Base-by-base conservation (phyloP, 2,329 filamentous ascomycete species). In the Elsinoe fawcettii region DNA sequence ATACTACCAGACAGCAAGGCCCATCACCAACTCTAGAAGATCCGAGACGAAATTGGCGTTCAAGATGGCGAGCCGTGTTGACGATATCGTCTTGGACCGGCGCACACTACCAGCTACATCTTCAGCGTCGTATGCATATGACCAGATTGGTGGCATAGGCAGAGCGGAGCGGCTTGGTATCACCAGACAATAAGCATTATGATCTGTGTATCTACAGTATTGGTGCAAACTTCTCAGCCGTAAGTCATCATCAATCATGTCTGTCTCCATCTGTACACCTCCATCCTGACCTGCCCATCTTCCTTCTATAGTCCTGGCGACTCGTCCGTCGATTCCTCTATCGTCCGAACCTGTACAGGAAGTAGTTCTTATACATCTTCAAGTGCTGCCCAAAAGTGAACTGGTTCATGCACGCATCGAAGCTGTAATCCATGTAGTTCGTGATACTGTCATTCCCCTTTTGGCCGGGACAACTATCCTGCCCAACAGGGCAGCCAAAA, bases 371-470 rank as follows among this genome's bases (percentile, higher is more conserved):
- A 61, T 73, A 69, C 74, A 82, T 81, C 55, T 79, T 67, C 58
- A 70, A 65, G 16, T 73, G 69, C 70, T 82, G 80, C 37, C 72
- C 69, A 1, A 68, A 63, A 5, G 79, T 80, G 60, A 82, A 82
- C 1, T 66, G 70, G 60, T 71, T 71, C 65, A 82, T 81, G 60
- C 80, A 82, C 18, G 71, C 73, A 70, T 82, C 80, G 7, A 71
- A 75, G 3, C 74, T 76, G 65, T 82, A 82, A 66, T 83, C 80
- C 80, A 83, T 83, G 63, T 77, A 82, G 63, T 83, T 81, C 58
- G 79, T 76, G 55, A 83, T 77, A 2, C 76, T 70, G 66, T 83
- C 80, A 12, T 71, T 55, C 0, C 75, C 77, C 9, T 70, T 66
- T 22, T 67, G 67, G n/a, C 62, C 64, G 0, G 77, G 76, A 63